Percentiles rank a stretch among this genome's conserved stretches.
Evolutionary conservation across 1,284 basidiomycete genomes (phyloP).

Genomic region (Trichosporon ovoides): DNA sequence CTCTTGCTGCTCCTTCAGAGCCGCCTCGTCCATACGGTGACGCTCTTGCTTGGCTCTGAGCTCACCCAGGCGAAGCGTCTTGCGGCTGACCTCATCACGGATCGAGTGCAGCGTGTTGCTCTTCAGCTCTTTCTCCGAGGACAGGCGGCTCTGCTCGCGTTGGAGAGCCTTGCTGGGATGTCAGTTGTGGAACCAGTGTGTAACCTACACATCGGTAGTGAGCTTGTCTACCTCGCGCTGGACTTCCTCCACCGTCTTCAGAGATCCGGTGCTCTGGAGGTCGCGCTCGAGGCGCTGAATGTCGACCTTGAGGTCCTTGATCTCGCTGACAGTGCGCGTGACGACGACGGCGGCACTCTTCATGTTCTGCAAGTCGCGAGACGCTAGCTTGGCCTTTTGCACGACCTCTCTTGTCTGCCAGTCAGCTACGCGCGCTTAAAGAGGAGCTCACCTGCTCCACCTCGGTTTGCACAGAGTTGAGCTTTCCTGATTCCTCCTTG

Average conservation of each 20-base stretch:
- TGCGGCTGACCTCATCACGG: constrained; percentile 53
- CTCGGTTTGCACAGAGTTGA: constrained; percentile 54
- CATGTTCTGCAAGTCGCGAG: constrained; percentile 60
- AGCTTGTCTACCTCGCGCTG: constrained; percentile 66
- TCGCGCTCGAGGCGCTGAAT: constrained; percentile 64
- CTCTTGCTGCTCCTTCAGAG: constrained; percentile 59
- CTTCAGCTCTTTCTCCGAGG: constrained; percentile 64
- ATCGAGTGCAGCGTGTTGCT: constrained; percentile 55
- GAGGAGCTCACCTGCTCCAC: constrained; percentile 53
- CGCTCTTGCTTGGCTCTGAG: constrained; percentile 62
- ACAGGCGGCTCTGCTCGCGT: constrained; percentile 60
- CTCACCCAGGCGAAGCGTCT: constrained; percentile 61
- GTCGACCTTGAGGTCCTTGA: constrained; percentile 61
- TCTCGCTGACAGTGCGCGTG: constrained; percentile 60
- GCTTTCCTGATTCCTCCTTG: constrained; percentile 55
- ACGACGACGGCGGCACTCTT: constrained; percentile 64
- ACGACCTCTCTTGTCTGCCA: constrained; percentile 34
- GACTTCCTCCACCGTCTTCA: constrained; percentile 76
- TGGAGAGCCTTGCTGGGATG: constrained; percentile 62
- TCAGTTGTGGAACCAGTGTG: neutral
- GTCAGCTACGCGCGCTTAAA: neutral
- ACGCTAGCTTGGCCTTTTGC: constrained; percentile 38
- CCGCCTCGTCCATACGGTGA: constrained; percentile 58
- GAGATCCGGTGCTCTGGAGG: constrained; percentile 64
- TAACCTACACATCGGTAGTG: constrained; percentile 61